Base-by-base conservation (phyloP, 2,329 filamentous ascomycete genomes). In the Graphiopsis chlorocephala region DNA sequence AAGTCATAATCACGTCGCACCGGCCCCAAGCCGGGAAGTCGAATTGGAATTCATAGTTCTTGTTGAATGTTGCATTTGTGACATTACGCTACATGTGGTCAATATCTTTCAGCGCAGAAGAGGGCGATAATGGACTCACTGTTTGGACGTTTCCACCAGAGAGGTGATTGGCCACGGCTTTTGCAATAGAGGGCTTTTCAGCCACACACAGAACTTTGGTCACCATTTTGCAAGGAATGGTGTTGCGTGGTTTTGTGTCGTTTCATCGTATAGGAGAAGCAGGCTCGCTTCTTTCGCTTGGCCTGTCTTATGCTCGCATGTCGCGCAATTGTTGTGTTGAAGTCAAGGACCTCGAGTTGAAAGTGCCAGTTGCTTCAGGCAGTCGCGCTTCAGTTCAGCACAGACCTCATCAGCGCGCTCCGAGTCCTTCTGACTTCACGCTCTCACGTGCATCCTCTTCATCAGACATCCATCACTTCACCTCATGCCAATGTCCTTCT, bases 161-260 rank as follows among this genome's bases (percentile, higher is more conserved):
- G 29, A 99, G 85, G 81, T 98, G 94, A 65, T 88, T 86, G 45
- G 95, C 92, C 58, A 99, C 94, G 42, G 94, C 93, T 79, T 95
- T 97, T 65, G 95, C 92, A 68, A 99, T 97, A 48, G 94, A 96
- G 38, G 93, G 93, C 84, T 99, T 93, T 78, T 93, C 90, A 66
- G 90, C 90, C 69, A 93, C 90, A 75, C 90, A 93, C 61, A 93
- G 81, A 65, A 92, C 86, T 71, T 84, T 86, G 63, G 76, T 77
- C 66, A 75, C 75, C 79, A 80, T 81, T 55, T 65, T 67, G 66
- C 42, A 15, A 15, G n/a, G 3, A 45, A 17, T 45, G 23, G 33
- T 58, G 12, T 58, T 38, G 35, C 10, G 23, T 42, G 15, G 17
- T 5, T 20, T 29, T 58, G 23, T 58, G 33, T 29, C 55, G 31